These are phyloP conservation scores for Dactylis glomerata DNA, from an alignment of 176 grass and related monocot species.

Conservation along the genomic window DNA sequence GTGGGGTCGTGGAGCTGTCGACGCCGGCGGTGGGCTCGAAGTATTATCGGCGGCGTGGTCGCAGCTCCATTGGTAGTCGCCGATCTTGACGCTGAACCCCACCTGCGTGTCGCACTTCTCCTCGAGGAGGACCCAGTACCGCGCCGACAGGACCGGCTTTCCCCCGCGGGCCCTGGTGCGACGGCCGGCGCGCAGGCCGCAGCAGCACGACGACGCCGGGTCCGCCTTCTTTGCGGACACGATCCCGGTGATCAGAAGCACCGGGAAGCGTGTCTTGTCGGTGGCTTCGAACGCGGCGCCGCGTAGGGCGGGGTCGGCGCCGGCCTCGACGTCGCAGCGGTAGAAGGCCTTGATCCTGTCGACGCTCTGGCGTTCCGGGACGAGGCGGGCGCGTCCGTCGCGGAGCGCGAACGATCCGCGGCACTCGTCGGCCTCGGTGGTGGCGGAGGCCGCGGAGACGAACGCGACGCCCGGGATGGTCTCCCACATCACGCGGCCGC, in stretches of 20 bases:
- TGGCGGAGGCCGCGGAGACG: slow-evolving; percentile 55
- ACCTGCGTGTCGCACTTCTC: slow-evolving; percentile 66
- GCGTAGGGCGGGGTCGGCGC: slow-evolving; percentile 36
- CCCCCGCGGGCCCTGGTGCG: neutral
- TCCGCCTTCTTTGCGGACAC: slow-evolving; percentile 36
- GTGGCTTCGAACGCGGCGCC: slow-evolving; percentile 31
- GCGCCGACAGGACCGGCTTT: slow-evolving; percentile 33
- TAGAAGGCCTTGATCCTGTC: slow-evolving; percentile 53
- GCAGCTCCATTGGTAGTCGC: slow-evolving; percentile 56
- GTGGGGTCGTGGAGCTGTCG: neutral
- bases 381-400: slow-evolving; percentile 49
- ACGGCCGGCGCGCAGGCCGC: slow-evolving; percentile 10
- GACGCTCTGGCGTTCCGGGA: slow-evolving; percentile 56
- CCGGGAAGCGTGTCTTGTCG: slow-evolving; percentile 44
- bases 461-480: slow-evolving; percentile 72
- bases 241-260: slow-evolving; percentile 56
- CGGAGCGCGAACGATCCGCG: slow-evolving; percentile 77
- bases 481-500: slow-evolving; percentile 46
- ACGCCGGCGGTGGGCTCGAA: neutral
- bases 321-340: slow-evolving; percentile 36
- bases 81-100: slow-evolving; percentile 58
- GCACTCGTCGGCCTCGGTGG: slow-evolving; percentile 63
- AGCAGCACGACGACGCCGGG: slow-evolving; percentile 17
- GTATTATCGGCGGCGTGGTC: neutral
- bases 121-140: slow-evolving; percentile 77